These are phyloP conservation scores for Apiotrichum domesticum DNA, from an alignment of 1,284 basidiomycete genomes.

Conservation along the genomic window DNA sequence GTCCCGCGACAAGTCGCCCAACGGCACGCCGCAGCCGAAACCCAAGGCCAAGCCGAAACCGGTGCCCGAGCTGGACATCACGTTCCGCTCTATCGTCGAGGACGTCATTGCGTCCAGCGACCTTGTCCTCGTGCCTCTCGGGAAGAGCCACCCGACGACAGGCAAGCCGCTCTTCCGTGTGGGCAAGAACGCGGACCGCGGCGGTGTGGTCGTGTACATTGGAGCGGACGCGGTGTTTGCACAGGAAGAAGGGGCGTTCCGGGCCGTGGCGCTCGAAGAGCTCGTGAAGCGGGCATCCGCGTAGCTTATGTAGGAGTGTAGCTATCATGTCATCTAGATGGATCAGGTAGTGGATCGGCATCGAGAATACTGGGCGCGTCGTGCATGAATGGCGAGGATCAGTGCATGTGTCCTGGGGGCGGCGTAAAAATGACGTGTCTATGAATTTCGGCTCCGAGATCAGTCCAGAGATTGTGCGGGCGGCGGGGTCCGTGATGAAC, in stretches of 20 bases:
- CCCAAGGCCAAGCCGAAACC: background rate
- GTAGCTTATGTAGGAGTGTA: background rate
- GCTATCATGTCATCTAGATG: too few species aligned
- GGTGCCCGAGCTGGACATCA: conserved; percentile 60
- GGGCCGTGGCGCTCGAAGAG: conserved; percentile 42
- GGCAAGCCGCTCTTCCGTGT: conserved; percentile 82
- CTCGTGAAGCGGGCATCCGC: conserved; percentile 16
- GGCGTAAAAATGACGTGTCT: too few species aligned
- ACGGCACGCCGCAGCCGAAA: conserved; percentile 13
- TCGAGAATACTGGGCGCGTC: too few species aligned
- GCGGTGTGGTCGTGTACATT: conserved; percentile 67
- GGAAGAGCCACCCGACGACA: conserved; percentile 69
- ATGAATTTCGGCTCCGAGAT: too few species aligned
- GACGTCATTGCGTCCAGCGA: conserved; percentile 77
- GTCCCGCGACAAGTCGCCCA: background rate
- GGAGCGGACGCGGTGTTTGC: conserved; percentile 44
- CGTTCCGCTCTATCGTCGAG: conserved; percentile 85
- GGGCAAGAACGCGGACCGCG: conserved; percentile 66
- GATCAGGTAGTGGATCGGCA: too few species aligned
- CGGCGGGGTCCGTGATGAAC: too few species aligned
- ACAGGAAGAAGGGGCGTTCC: conserved; percentile 38
- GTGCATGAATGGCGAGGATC: too few species aligned
- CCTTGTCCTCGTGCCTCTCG: conserved; percentile 78
- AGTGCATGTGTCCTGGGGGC: too few species aligned
- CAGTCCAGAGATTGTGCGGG: too few species aligned